phyloP scores from a whole-genome alignment of 495 filamentous ascomycete genomes.

The Hypoxylon subgilvum region DNA sequence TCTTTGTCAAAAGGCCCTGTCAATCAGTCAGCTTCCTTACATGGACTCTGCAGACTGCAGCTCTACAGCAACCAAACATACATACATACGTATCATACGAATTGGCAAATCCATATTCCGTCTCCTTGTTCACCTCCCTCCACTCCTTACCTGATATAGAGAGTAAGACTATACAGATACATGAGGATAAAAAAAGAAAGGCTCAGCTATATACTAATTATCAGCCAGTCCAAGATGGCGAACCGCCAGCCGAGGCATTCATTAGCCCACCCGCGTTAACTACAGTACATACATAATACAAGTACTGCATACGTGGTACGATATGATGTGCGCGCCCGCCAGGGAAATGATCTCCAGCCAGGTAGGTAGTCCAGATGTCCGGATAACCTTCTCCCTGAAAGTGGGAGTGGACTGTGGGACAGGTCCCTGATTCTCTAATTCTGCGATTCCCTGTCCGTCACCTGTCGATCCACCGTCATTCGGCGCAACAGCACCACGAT shows the following conservation, averaged over 20 bases:
- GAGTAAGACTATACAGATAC: too few relatives aligned
- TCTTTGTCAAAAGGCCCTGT: constrained; percentile 29
- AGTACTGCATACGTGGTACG: constrained; percentile 33
- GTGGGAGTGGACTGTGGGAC: constrained; percentile 27
- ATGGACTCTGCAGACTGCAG: not conserved
- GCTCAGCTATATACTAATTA: too few relatives aligned
- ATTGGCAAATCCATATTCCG: too few relatives aligned
- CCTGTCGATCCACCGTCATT: constrained; percentile 23
- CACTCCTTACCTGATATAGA: too few relatives aligned
- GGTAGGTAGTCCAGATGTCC: constrained; percentile 39
- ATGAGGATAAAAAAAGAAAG: too few relatives aligned
- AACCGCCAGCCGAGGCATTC: constrained; percentile 12
- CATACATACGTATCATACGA: too few relatives aligned
- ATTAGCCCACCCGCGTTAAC: constrained; percentile 2
- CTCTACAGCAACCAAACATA: not conserved
- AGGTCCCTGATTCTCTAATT: constrained; percentile 35
- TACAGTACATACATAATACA: not conserved
- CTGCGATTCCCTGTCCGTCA: constrained; percentile 30
- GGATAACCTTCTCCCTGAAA: constrained; percentile 33
- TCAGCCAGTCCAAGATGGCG: too few relatives aligned
- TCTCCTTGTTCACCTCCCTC: not conserved
- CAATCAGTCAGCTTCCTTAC: constrained; percentile 10
- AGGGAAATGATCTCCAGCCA: constrained; percentile 33
- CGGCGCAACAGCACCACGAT: not conserved
- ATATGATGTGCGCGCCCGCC: constrained; percentile 24